Evolutionary conservation across 305 asterid species (phyloP).

Genomic region (Striga hermonthica): DNA sequence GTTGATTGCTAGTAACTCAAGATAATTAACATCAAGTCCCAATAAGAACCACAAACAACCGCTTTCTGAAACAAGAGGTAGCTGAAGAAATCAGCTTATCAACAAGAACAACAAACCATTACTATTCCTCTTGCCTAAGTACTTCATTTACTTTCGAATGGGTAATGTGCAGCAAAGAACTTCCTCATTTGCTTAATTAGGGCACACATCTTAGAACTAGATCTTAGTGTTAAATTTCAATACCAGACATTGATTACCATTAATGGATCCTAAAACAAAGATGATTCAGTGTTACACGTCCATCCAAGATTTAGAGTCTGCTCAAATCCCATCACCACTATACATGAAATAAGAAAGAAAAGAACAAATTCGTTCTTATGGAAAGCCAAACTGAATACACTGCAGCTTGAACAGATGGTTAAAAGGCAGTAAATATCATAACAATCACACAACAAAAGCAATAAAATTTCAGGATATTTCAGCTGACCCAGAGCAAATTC

Average conservation of each 20-base stretch:
- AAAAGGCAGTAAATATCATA: neutral
- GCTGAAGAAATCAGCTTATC: conserved; percentile 1
- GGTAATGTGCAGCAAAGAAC: conserved; percentile 12
- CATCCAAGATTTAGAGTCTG: conserved; percentile 1
- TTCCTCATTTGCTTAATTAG: conserved; percentile 1
- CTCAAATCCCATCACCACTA: conserved; percentile 8
- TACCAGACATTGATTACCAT: neutral
- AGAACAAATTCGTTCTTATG: neutral
- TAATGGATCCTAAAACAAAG: conserved; percentile 8
- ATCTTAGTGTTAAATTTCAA: neutral
- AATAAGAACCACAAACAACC: neutral
- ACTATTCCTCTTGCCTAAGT: conserved; percentile 5
- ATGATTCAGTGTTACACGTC: neutral
- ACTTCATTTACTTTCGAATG: neutral
- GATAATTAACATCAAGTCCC: neutral
- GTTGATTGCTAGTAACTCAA: neutral
- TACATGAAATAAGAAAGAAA: neutral
- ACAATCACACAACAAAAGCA: neutral
- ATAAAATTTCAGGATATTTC: conserved; percentile 4
- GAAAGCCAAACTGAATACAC: conserved; percentile 16
- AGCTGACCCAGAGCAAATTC: conserved; percentile 23
- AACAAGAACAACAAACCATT: neutral
- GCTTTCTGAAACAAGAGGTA: neutral
- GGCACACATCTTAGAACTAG: neutral
- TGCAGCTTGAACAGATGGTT: conserved; percentile 10